phyloP scores from a whole-genome alignment of 768 basidiomycete species.

The Rhizopogon salebrosus region DNA sequence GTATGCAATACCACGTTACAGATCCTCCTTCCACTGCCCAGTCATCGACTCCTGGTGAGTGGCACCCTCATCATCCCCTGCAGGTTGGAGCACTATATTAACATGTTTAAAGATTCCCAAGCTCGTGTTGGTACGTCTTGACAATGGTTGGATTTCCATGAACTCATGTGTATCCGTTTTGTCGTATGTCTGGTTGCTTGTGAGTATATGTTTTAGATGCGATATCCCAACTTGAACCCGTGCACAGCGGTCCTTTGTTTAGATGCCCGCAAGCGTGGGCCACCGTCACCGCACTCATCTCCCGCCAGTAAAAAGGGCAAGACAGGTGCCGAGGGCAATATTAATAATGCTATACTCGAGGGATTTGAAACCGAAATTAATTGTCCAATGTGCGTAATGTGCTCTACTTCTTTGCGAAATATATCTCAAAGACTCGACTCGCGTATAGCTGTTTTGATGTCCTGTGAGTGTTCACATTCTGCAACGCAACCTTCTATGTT shows the following conservation, averaged over 20 bases:
- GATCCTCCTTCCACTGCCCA: not conserved
- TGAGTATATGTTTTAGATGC: not conserved
- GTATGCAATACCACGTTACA: not conserved
- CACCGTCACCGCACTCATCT: not conserved
- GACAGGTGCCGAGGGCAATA: slow-evolving; percentile 24
- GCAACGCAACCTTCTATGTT: not conserved
- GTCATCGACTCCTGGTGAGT: not conserved
- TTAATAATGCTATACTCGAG: slow-evolving; percentile 27
- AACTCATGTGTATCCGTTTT: not conserved
- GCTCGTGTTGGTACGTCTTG: not conserved
- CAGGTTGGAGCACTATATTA: not conserved
- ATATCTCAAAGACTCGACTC: not conserved
- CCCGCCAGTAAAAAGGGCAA: slow-evolving; percentile 41
- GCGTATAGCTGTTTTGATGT: slow-evolving; percentile 61
- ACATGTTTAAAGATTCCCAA: not conserved
- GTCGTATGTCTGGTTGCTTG: not conserved
- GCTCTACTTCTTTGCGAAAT: not conserved
- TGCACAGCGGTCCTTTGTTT: not conserved
- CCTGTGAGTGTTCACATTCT: slow-evolving; percentile 40
- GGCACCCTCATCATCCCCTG: not conserved
- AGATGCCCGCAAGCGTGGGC: slow-evolving; percentile 4
- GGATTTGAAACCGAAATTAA: slow-evolving; percentile 60
- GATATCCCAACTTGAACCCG: not conserved
- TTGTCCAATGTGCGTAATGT: slow-evolving; percentile 62
- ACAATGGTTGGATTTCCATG: not conserved